Percentiles rank a stretch among this genome's conserved stretches.
Conservation (phyloP, 192 early-diverging fungal genomes). For the Coemansia sp. region DNA sequence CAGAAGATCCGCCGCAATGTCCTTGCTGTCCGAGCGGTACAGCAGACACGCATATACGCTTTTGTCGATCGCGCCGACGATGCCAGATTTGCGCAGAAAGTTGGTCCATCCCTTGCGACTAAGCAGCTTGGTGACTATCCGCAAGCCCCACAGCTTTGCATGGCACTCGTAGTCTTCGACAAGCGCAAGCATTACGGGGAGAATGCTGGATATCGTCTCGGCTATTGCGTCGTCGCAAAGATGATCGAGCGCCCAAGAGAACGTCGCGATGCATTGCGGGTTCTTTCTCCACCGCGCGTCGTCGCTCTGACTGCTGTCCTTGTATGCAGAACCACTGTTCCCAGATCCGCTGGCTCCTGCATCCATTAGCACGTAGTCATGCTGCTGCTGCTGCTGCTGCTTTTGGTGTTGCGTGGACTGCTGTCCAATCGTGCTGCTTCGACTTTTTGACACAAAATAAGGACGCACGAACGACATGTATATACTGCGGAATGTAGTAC, state of each 20-base stretch:
- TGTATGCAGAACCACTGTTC: not conserved
- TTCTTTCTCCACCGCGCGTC: constrained; percentile 22
- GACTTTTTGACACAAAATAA: constrained; percentile 22
- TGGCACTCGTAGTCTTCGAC: constrained; percentile 38
- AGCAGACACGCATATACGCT: constrained; percentile 19
- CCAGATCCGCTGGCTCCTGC: not conserved
- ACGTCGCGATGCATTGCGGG: constrained; percentile 30
- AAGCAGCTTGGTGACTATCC: constrained; percentile 13
- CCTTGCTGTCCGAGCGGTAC: constrained; percentile 22
- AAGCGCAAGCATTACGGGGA: constrained; percentile 33
- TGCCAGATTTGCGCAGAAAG: constrained; percentile 41
- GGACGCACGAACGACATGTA: constrained; percentile 20
- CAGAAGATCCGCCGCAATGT: constrained; percentile 14
- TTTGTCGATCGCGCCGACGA: constrained; percentile 25
- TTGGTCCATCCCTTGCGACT: not conserved
- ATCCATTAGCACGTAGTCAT: constrained; percentile 11
- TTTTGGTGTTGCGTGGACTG: not conserved
- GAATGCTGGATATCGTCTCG: constrained; percentile 17
- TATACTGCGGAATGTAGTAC: constrained; percentile 13
- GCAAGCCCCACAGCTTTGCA: constrained; percentile 27
- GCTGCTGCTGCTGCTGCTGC: too few relatives aligned
- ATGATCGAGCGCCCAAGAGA: constrained; percentile 29
- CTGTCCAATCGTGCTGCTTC: not conserved
- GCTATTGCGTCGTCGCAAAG: constrained; percentile 11
- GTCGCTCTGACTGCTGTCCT: not conserved